A percentile compares a stretch with the other conserved stretches of the same genome.
phyloP scores from a whole-genome alignment of 192 early-diverging fungal genomes.

The Mortierella antarctica region DNA sequence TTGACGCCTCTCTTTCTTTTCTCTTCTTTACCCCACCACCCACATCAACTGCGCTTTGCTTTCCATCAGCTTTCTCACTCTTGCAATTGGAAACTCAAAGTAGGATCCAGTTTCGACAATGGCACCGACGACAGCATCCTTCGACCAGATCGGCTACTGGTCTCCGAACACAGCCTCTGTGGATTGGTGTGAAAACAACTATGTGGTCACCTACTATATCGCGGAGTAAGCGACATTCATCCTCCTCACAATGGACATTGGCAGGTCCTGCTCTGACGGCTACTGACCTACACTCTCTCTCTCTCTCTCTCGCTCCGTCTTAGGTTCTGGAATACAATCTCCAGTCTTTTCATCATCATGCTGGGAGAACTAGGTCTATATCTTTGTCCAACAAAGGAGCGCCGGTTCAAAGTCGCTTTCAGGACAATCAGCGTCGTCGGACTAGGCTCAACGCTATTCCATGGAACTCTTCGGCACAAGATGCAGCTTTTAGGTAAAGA shows the following conservation, averaged over 20 bases:
- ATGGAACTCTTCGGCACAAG: slow-evolving; percentile 76
- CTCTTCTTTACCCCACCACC: background rate
- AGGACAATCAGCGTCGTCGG: slow-evolving; percentile 75
- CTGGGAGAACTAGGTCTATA: slow-evolving; percentile 67
- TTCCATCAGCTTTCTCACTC: background rate
- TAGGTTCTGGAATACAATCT: slow-evolving; percentile 69
- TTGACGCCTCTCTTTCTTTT: background rate
- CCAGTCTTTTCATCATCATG: slow-evolving; percentile 71
- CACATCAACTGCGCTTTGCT: background rate
- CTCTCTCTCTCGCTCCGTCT: background rate
- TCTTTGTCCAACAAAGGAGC: slow-evolving; percentile 56
- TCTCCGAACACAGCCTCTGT: slow-evolving; percentile 51
- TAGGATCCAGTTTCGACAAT: background rate
- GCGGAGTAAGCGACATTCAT: slow-evolving; percentile 57
- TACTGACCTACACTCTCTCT: background rate
- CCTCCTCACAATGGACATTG: background rate
- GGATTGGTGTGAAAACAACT: slow-evolving; percentile 62
- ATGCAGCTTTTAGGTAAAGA: slow-evolving; percentile 76
- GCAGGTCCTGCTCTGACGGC: background rate
- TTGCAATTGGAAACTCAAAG: background rate
- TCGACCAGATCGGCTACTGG: slow-evolving; percentile 49
- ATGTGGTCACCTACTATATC: slow-evolving; percentile 60
- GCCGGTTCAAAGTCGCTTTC: slow-evolving; percentile 64
- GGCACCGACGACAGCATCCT: slow-evolving; percentile 45
- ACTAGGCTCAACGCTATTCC: slow-evolving; percentile 80